These are phyloP conservation scores for Corymbia maculata DNA, from an alignment of 345 rosid genomes.

Conservation along the genomic window DNA sequence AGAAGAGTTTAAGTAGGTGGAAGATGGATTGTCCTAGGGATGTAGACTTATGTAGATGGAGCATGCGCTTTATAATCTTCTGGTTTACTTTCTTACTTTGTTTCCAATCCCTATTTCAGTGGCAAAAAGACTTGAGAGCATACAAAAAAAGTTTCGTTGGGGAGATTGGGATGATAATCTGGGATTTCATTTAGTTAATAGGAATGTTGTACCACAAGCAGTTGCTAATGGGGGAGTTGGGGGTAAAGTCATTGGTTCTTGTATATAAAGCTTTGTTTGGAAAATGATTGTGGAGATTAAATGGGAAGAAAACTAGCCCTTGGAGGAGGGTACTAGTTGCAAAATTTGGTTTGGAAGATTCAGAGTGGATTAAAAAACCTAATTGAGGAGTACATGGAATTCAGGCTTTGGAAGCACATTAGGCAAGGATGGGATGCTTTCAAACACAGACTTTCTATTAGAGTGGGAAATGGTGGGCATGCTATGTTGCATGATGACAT, in stretches of 20 bases:
- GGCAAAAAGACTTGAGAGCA: background rate
- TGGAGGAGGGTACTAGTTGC: background rate
- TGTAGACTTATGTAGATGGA: background rate
- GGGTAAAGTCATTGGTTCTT: background rate
- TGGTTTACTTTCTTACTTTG: background rate
- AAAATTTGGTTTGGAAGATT: background rate
- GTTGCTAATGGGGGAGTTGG: background rate
- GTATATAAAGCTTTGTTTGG: background rate
- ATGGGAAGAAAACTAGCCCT: background rate
- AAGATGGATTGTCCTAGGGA: background rate
- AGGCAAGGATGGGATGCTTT: background rate
- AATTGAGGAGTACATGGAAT: background rate
- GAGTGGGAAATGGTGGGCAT: background rate
- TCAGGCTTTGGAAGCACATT: background rate
- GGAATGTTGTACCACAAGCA: background rate
- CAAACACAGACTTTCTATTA: background rate
- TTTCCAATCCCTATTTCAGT: background rate
- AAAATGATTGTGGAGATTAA: background rate
- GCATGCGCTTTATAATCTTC: background rate
- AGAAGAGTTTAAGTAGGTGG: background rate
- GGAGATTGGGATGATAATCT: background rate
- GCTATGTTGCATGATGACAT: background rate
- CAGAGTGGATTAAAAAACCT: background rate
- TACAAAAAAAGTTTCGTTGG: background rate
- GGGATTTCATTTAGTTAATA: background rate